phyloP scores from a whole-genome alignment of 2,329 filamentous ascomycete species.

The Fusarium keratoplasticum region DNA sequence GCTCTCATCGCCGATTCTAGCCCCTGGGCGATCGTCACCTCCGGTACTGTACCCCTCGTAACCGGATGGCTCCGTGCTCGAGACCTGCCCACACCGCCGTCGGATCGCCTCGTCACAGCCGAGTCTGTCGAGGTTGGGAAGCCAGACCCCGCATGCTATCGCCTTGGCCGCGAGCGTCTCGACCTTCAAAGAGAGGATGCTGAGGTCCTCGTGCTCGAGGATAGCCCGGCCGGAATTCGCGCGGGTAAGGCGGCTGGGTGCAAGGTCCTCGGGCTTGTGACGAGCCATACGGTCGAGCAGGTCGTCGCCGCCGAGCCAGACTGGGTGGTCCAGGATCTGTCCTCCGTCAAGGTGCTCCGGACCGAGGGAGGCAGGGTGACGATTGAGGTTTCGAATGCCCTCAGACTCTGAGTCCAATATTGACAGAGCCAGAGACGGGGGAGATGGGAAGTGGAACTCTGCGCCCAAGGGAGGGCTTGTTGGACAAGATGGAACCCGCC shows the following conservation, averaged over 20 bases:
- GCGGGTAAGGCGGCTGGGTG: constrained; percentile 89
- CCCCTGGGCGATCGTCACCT: constrained; percentile 90
- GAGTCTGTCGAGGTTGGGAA: constrained; percentile 82
- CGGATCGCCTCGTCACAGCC: constrained; percentile 76
- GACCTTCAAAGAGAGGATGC: constrained; percentile 60
- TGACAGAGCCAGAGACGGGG: constrained; percentile 10
- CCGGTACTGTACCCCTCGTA: constrained; percentile 75
- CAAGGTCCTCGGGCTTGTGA: constrained; percentile 85
- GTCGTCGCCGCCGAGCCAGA: constrained; percentile 82
- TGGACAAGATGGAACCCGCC: neutral
- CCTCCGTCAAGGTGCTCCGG: constrained; percentile 74
- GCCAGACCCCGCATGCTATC: constrained; percentile 81
- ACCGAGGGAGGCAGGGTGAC: constrained; percentile 68
- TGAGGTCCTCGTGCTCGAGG: constrained; percentile 82
- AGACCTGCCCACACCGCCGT: constrained; percentile 66
- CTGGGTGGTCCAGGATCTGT: constrained; percentile 86
- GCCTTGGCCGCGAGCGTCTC: constrained; percentile 73
- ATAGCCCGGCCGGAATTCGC: constrained; percentile 86
- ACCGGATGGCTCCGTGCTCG: constrained; percentile 78
- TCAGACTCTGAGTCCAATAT: constrained; percentile 50
- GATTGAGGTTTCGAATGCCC: constrained; percentile 75
- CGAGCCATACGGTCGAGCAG: constrained; percentile 81
- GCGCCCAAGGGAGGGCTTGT: constrained; percentile 1
- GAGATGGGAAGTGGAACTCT: constrained; percentile 16
- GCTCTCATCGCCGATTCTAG: constrained; percentile 70